Base-by-base conservation (phyloP, 208 protist species). In the Crithidia mellificae region DNA sequence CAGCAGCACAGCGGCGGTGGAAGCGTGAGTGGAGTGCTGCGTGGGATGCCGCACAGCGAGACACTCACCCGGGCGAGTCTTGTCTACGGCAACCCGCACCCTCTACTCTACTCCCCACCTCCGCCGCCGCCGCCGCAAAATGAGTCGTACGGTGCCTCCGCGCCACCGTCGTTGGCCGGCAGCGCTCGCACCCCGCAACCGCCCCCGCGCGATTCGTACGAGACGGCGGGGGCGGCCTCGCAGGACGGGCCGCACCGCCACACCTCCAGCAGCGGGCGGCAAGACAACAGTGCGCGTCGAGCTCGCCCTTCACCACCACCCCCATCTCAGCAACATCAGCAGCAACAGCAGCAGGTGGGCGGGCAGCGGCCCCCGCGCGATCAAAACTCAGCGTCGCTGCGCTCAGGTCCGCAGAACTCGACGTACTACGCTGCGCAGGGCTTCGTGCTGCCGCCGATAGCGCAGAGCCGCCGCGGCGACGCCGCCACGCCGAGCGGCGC, bases 21-120 rank as follows among this genome's bases (percentile, higher is more conserved):
- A n/a, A n/a, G n/a, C n/a, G n/a, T n/a, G 29, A 38, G 11, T 11
- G 57, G 29, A 36, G 64, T 74, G 20, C 58, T 91, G 73, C 76
- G 80, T 38, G 68, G 65, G 22, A 89, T 93, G 69, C 65, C 88
- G n/a, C 68, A 90, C 29, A 74, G 78, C 54, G 59, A 53, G 30
- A 91, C 84, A 1, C 70, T 93, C 17, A 51, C 68, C 27, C 72
- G 63, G n/a, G 88, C 88, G 9, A 83, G 73, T 41, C 70, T 84
- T 27, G 63, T 91, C 34, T 93, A 93, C 72, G 80, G 88, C 36
- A 91, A 91, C 59, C 88, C 88, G 0, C 88, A 93, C 62, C 88
- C 88, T 19, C 81, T 93, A 7, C 71, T 93, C 5, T 86, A 78
- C 62, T 83, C 87, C 0, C 52, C 71, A 19, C 61, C 80, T 25